These are phyloP conservation scores for Candida lessepsii DNA, from an alignment of 805 yeast genomes.

Conservation along the genomic window DNA sequence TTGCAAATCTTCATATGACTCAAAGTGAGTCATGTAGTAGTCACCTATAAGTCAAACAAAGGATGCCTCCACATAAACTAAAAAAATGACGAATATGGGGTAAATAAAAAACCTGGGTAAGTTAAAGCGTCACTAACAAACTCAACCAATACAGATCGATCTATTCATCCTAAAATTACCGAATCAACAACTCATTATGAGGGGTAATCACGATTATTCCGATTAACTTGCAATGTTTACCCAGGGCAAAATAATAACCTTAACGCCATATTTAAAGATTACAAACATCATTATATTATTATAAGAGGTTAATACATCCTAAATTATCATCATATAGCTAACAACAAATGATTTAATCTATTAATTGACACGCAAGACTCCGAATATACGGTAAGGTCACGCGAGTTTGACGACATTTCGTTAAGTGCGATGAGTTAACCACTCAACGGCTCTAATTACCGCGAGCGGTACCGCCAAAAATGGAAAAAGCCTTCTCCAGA, in stretches of 20 bases:
- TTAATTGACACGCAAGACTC: too few species aligned
- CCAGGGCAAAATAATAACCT: not conserved
- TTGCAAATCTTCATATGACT: not conserved
- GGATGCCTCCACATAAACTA: too few species aligned
- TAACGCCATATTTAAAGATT: too few species aligned
- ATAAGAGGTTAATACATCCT: too few species aligned
- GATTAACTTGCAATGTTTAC: conserved; percentile 3
- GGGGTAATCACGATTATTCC: conserved; percentile 4
- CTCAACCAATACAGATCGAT: not conserved
- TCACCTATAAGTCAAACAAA: too few species aligned
- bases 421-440: not conserved
- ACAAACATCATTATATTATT: too few species aligned
- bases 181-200: conserved; percentile 4
- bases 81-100: too few species aligned
- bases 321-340: too few species aligned
- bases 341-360: too few species aligned
- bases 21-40: not conserved
- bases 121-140: not conserved
- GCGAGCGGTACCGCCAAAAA: not conserved
- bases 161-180: conserved; percentile 4
- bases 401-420: not conserved
- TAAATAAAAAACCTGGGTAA: too few species aligned
- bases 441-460: not conserved
- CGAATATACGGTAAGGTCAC: not conserved
- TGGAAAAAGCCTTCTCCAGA: conserved; percentile 4